phyloP scores from a whole-genome alignment of 2,329 filamentous ascomycete genomes.

The Pseudogymnoascus sp. region DNA sequence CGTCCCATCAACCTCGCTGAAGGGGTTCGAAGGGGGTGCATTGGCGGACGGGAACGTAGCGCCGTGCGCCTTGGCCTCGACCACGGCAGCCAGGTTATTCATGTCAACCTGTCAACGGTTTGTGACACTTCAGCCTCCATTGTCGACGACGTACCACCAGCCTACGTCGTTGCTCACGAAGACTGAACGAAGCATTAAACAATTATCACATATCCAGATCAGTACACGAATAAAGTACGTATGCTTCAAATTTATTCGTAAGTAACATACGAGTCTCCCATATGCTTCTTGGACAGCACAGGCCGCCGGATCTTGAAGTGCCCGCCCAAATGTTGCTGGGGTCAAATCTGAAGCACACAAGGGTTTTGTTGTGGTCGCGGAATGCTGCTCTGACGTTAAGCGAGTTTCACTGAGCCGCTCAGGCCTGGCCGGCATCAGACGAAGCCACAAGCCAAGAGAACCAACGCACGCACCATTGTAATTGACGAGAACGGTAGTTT shows the following conservation, averaged over 20 bases:
- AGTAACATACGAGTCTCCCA: neutral
- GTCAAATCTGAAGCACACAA: slow-evolving; percentile 10
- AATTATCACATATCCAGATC: neutral
- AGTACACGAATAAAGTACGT: neutral
- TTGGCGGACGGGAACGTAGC: neutral
- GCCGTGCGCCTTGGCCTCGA: neutral
- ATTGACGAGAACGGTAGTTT: neutral
- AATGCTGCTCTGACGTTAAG: slow-evolving; percentile 9
- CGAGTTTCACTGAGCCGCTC: neutral
- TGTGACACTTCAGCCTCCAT: neutral
- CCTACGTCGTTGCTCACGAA: neutral
- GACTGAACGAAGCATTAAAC: neutral
- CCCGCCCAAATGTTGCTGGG: neutral
- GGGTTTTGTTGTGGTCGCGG: slow-evolving; percentile 12
- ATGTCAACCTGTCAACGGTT: neutral
- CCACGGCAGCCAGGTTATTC: neutral
- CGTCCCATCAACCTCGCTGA: neutral
- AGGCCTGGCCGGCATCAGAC: slow-evolving; percentile 1
- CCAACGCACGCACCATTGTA: slow-evolving; percentile 1
- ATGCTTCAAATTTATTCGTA: neutral
- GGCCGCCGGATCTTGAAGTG: neutral
- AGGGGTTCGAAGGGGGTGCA: neutral
- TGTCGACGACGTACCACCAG: neutral
- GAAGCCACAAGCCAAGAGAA: slow-evolving; percentile 1
- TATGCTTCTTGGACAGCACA: slow-evolving; percentile 1